A percentile compares a stretch with the other conserved stretches of the same genome.
These are phyloP conservation scores for Candida koratica DNA, from an alignment of 805 yeast species.

Conservation along the genomic window DNA sequence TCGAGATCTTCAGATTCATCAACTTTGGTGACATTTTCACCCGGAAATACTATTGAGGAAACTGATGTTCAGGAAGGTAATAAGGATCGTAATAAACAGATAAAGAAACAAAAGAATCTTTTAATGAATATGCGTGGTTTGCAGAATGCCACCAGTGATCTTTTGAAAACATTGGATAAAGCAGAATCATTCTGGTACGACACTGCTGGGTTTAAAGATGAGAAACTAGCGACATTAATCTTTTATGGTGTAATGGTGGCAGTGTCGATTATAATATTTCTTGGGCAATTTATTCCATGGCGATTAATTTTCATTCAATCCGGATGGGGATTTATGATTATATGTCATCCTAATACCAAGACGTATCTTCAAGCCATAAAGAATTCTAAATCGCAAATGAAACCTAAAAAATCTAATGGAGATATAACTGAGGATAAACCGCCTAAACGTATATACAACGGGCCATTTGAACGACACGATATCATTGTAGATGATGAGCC, in stretches of 20 bases:
- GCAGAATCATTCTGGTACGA: slow-evolving; percentile 56
- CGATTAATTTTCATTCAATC: slow-evolving; percentile 48
- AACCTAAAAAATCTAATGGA: slow-evolving; percentile 6
- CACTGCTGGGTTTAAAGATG: slow-evolving; percentile 69
- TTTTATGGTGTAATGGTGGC: slow-evolving; percentile 34
- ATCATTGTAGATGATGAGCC: slow-evolving; percentile 71
- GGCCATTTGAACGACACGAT: slow-evolving; percentile 40
- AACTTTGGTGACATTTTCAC: slow-evolving; percentile 10
- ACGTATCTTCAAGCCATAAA: slow-evolving; percentile 22
- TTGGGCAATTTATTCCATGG: slow-evolving; percentile 62
- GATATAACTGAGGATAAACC: slow-evolving; percentile 19
- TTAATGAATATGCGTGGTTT: slow-evolving; percentile 67
- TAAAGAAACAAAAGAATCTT: slow-evolving; percentile 39
- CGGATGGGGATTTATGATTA: slow-evolving; percentile 53
- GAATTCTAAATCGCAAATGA: slow-evolving; percentile 10
- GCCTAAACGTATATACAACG: slow-evolving; percentile 12
- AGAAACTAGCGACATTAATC: slow-evolving; percentile 59
- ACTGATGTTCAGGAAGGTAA: slow-evolving; percentile 12
- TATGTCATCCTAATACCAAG: slow-evolving; percentile 58
- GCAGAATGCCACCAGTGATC: slow-evolving; percentile 58
- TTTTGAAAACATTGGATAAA: slow-evolving; percentile 47
- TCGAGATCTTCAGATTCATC: slow-evolving; percentile 18
- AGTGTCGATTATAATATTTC: slow-evolving; percentile 38
- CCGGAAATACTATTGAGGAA: slow-evolving; percentile 13
- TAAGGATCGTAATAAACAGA: slow-evolving; percentile 17